Conservation (phyloP, 352 stramenopile genomes). For the Phytopythium boreale region DNA sequence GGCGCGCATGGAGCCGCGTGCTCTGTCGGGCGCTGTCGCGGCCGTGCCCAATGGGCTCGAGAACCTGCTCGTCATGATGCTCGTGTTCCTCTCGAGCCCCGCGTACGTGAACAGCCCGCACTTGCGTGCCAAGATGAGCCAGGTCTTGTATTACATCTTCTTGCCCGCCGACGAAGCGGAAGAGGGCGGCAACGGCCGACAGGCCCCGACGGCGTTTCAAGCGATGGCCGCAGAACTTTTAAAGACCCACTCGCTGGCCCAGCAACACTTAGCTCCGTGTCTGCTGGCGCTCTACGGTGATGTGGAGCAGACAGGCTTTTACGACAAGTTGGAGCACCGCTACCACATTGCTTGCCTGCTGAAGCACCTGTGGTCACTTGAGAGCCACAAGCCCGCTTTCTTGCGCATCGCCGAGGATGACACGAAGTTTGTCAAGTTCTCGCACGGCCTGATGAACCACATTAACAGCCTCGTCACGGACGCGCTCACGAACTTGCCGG, state of each 20-base stretch:
- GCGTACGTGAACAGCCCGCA: conserved; percentile 88
- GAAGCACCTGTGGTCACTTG: conserved; percentile 96
- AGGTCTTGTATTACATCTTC: conserved; percentile 96
- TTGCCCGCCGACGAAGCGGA: conserved; percentile 87
- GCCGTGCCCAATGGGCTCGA: conserved; percentile 47
- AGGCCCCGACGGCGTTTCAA: conserved; percentile 17
- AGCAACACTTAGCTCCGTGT: conserved; percentile 91
- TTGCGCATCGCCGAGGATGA: conserved; percentile 90
- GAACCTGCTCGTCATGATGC: conserved; percentile 88
- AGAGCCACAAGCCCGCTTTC: conserved; percentile 94
- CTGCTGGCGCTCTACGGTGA: conserved; percentile 97
- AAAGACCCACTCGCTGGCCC: conserved; percentile 57
- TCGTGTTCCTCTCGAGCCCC: conserved; percentile 90
- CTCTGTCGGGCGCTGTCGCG: conserved; percentile 35
- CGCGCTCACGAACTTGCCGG: conserved; percentile 94
- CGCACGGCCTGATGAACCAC: conserved; percentile 99
- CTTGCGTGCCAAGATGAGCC: conserved; percentile 94
- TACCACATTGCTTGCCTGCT: conserved; percentile 96
- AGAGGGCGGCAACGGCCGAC: conserved; percentile 25
- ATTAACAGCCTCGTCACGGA: conserved; percentile 96
- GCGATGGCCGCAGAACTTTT: conserved; percentile 55
- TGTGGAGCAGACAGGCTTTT: conserved; percentile 97
- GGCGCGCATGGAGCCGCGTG: conserved; percentile 79
- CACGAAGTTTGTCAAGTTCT: conserved; percentile 96
- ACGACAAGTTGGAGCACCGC: conserved; percentile 97